These are phyloP conservation scores for Cynanchum wilfordii DNA, from an alignment of 257 asterid genomes.

Conservation along the genomic window DNA sequence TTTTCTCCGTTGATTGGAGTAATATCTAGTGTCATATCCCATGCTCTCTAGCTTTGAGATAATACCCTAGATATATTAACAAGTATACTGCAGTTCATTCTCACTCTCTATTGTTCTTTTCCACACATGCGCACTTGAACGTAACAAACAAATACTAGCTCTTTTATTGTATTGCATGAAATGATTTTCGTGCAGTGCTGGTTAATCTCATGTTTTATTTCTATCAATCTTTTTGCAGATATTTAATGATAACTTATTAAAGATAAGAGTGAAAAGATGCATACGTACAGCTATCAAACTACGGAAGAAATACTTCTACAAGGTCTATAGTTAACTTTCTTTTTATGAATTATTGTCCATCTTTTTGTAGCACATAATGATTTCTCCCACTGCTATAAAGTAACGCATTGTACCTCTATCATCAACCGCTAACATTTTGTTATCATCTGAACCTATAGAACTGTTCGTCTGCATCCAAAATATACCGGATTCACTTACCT, in stretches of 20 bases:
- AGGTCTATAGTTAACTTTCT: conserved; percentile 36
- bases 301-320: conserved; percentile 82
- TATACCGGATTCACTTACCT: background rate
- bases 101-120: background rate
- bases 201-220: conserved; percentile 7
- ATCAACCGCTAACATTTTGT: background rate
- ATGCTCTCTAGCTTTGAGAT: background rate
- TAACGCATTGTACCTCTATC: background rate
- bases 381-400: background rate
- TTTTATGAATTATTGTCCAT: conserved; percentile 12
- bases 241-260: conserved; percentile 74
- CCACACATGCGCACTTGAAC: background rate
- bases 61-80: background rate
- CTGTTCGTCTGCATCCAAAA: background rate
- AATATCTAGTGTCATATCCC: background rate
- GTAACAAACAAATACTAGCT: background rate
- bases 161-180: background rate
- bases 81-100: background rate
- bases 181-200: background rate
- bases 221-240: conserved; percentile 49
- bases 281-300: conserved; percentile 81
- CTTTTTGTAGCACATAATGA: background rate
- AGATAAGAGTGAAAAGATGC: conserved; percentile 86
- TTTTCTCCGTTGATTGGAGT: background rate
- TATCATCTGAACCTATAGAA: background rate